Evolutionary conservation across 2,329 filamentous ascomycete species (phyloP).

Genomic region (Sporothrix pseudoabietina): DNA sequence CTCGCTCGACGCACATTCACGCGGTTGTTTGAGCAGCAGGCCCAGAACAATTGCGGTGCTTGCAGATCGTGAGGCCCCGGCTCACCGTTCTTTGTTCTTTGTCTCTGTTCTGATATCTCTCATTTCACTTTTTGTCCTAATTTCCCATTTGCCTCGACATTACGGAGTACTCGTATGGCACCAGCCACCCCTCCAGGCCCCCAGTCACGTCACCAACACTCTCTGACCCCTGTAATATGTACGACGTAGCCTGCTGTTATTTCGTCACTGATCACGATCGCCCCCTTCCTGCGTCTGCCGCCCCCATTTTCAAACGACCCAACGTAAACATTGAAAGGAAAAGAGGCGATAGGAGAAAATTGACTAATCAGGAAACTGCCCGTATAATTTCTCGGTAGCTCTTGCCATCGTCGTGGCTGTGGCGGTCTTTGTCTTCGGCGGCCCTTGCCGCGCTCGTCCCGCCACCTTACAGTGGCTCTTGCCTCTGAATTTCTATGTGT

Average conservation of each 20-base stretch:
- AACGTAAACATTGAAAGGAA: neutral
- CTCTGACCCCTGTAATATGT: neutral
- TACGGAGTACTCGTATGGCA: neutral
- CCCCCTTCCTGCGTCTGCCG: neutral
- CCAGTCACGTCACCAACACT: slow-evolving; percentile 2
- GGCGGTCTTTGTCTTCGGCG: neutral
- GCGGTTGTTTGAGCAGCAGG: neutral
- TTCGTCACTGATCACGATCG: slow-evolving; percentile 3
- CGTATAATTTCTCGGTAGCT: neutral
- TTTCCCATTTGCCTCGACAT: neutral
- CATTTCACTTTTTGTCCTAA: neutral
- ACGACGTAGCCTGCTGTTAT: neutral
- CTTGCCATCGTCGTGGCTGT: neutral
- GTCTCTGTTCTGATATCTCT: neutral
- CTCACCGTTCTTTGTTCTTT: neutral
- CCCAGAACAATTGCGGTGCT: neutral
- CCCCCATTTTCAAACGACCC: neutral
- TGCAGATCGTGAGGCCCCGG: neutral
- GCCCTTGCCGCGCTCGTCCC: neutral
- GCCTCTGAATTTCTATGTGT: neutral
- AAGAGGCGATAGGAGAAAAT: neutral
- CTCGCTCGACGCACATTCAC: neutral
- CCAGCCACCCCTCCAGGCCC: neutral
- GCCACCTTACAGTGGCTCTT: neutral
- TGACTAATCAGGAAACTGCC: neutral